Percentiles rank a stretch among this genome's conserved stretches.
Conservation (phyloP, 2,329 filamentous ascomycete genomes). For the Fusarium heterosporum region DNA sequence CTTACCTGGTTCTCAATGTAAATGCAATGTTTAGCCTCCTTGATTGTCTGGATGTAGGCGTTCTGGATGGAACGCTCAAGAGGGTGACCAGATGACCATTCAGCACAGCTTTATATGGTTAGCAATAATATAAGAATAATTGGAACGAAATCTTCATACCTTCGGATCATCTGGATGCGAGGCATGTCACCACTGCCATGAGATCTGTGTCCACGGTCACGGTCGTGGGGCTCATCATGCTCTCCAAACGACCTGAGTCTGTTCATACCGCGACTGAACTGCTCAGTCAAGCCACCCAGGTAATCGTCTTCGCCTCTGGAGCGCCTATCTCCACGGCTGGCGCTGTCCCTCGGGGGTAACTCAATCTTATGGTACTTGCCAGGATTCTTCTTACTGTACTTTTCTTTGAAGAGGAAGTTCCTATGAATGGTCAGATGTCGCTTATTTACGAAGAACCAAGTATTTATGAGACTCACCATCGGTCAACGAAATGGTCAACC, state of each 20-base stretch:
- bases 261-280: conserved; percentile 56
- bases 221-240: conserved; percentile 36
- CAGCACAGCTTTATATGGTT: conserved; percentile 54
- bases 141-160: conserved; percentile 48
- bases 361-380: conserved; percentile 60
- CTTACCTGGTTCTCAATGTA: conserved; percentile 80
- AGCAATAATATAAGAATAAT: not conserved
- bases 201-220: conserved; percentile 14
- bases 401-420: conserved; percentile 88
- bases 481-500: conserved; percentile 80
- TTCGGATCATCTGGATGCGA: conserved; percentile 65
- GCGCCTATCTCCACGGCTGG: conserved; percentile 35
- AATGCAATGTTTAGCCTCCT: conserved; percentile 75
- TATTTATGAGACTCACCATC: conserved; percentile 67
- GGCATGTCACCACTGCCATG: conserved; percentile 41
- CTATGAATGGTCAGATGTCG: conserved; percentile 46
- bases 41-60: conserved; percentile 81
- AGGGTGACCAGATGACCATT: conserved; percentile 64
- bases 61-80: conserved; percentile 84
- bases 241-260: conserved; percentile 54
- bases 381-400: conserved; percentile 71
- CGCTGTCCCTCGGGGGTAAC: conserved; percentile 6
- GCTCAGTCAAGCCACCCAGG: conserved; percentile 59
- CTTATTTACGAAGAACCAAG: accelerated
- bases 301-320: conserved; percentile 48